Evolutionary conservation across 176 grass and related monocot species (phyloP).

Genomic region (Typha latifolia): DNA sequence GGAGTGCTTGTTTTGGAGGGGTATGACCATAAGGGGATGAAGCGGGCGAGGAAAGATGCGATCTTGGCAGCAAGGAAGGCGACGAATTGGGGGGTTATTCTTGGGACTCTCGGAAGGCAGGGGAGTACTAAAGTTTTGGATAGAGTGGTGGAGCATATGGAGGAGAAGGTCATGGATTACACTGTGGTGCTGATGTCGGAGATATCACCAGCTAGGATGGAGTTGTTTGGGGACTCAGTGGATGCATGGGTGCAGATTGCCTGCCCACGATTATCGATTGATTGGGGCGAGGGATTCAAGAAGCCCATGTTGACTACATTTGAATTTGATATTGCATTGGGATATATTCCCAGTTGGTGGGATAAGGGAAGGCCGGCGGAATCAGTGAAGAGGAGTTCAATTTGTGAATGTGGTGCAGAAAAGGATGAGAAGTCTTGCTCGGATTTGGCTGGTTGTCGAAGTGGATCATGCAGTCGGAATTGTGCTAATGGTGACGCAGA

Average conservation of each 20-base stretch:
- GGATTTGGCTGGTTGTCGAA: slow-evolving; percentile 13
- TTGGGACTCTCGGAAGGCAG: slow-evolving; percentile 76
- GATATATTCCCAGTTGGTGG: slow-evolving; percentile 89
- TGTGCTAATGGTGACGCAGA: slow-evolving; percentile 28
- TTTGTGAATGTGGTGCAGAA: background rate
- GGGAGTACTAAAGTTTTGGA: slow-evolving; percentile 63
- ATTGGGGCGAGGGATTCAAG: slow-evolving; percentile 93
- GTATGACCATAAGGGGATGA: slow-evolving; percentile 89
- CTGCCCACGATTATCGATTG: slow-evolving; percentile 76
- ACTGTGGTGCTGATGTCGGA: slow-evolving; percentile 89
- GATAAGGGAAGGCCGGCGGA: slow-evolving; percentile 36
- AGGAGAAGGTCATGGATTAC: slow-evolving; percentile 74
- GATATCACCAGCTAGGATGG: slow-evolving; percentile 66
- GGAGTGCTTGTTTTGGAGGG: slow-evolving; percentile 68
- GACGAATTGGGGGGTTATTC: slow-evolving; percentile 65
- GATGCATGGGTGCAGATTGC: slow-evolving; percentile 98
- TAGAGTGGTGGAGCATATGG: slow-evolving; percentile 74
- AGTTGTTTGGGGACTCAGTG: slow-evolving; percentile 61
- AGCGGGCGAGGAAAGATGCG: slow-evolving; percentile 71
- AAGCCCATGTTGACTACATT: slow-evolving; percentile 82
- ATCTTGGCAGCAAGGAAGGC: slow-evolving; percentile 61
- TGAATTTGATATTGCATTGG: slow-evolving; percentile 78
- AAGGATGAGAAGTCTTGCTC: slow-evolving; percentile 23
- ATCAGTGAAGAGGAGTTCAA: background rate
- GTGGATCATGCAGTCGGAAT: slow-evolving; percentile 15